phyloP scores from a whole-genome alignment of 2,329 filamentous ascomycete species.

The Phialophora macrospora region DNA sequence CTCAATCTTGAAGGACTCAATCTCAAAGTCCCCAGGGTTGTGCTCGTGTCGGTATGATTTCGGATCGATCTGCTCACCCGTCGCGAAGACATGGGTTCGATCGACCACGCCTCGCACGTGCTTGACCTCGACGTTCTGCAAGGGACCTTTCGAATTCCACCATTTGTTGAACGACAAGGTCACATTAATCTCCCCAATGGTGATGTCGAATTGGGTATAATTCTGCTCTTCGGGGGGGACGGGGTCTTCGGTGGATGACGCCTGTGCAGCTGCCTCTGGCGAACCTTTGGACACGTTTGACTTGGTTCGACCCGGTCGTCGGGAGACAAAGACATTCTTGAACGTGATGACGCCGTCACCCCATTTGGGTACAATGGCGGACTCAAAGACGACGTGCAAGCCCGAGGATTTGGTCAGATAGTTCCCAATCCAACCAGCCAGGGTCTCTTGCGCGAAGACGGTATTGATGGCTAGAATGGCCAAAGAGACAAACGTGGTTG shows the following conservation, averaged over 20 bases:
- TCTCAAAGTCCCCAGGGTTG: slow-evolving; percentile 90
- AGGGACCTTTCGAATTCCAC: slow-evolving; percentile 93
- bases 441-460: slow-evolving; percentile 93
- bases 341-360: slow-evolving; percentile 93
- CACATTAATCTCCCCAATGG: slow-evolving; percentile 92
- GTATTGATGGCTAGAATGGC: slow-evolving; percentile 92
- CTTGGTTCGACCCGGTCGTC: slow-evolving; percentile 76
- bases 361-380: slow-evolving; percentile 96
- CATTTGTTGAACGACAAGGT: slow-evolving; percentile 97
- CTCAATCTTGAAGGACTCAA: slow-evolving; percentile 94
- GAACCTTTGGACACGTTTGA: slow-evolving; percentile 93
- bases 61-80: slow-evolving; percentile 73
- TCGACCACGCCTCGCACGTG: slow-evolving; percentile 92
- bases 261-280: slow-evolving; percentile 79
- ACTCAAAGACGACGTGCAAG: slow-evolving; percentile 93
- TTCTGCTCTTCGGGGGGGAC: slow-evolving; percentile 77
- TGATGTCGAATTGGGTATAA: slow-evolving; percentile 96
- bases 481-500: slow-evolving; percentile 94
- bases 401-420: slow-evolving; percentile 94
- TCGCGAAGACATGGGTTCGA: slow-evolving; percentile 79
- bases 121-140: slow-evolving; percentile 91
- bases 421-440: slow-evolving; percentile 91
- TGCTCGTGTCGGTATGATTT: slow-evolving; percentile 87
- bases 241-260: slow-evolving; percentile 69
- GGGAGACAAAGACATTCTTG: slow-evolving; percentile 93